Base-by-base conservation (phyloP, 371 early-diverging fungal genomes). In the Batkoa obscura region DNA sequence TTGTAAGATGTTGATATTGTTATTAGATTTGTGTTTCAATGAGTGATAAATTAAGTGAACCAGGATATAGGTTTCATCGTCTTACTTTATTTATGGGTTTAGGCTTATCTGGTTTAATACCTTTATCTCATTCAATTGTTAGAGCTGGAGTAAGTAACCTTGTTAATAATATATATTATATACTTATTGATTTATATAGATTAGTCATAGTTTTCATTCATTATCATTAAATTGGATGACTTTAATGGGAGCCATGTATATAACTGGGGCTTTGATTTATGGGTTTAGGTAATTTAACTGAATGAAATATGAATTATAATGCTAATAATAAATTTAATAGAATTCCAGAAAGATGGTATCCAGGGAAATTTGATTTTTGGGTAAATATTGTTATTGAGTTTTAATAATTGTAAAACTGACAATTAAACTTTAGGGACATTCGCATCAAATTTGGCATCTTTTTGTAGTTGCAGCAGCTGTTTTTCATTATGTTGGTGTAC, bases 361-460 rank as follows among this genome's bases (percentile, higher is more conserved):
- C 81, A 5, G 81, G 81, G 8, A 69, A 60, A 60, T 72, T 78
- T 43, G 73, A 78, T 48, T 64, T 72, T 34, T 73, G 71, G 59
- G 67, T 86, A 66, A 68, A 80, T 64, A 5, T 10, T 41, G 52
- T 15, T 34, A n/a, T 31, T 23, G 23, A 37, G 55, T 30, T 41
- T 35, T 30, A 46, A 33, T 54, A 17, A 41, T 10, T 10, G 43
- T 17, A 13, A 34, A 42, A 4, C 30, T 36, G 31, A 50, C 50
- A 3, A 35, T n/a, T n/a, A n/a, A n/a, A n/a, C n/a, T n/a, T 58
- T 8, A 36, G 17, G 57, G 60, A n/a, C 35, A 58, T 48, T 88
- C 89, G 34, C 94, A 94, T 66, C 91, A 91, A 68, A 89, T 94
- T 50, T 93, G 88, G 58, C 94, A 94, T 58, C 37, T 83, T 1